Base-by-base conservation (phyloP, 2,329 filamentous ascomycete genomes). In the Macrophomina tecta region DNA sequence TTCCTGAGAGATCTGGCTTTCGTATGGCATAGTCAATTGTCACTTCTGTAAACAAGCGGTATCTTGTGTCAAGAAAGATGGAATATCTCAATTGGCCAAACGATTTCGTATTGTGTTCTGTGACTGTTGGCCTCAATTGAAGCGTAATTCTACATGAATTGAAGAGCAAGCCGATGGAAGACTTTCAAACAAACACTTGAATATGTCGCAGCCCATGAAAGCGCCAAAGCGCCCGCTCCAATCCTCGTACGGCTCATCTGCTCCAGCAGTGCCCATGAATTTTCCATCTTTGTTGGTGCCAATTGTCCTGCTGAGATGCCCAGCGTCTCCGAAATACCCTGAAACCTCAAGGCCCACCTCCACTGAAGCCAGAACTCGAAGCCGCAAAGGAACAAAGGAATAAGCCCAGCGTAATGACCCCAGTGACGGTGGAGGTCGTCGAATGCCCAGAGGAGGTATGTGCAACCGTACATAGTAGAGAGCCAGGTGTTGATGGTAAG, bases 291-390 rank as follows among this genome's bases (percentile, higher is more conserved):
- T 12, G 30, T 6, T 16, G 49, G 49, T 14, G 36, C n/a, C 28
- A 53, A 12, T 4, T 32, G 49, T 6, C 49, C 49, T 16, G 49
- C 49, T 18, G 49, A 32, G 9, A 53, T 36, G 11, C 38, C 40
- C 40, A 60, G 16, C 0, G 5, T 45, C 55, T 60, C 55, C 2
- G 55, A 45, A 14, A 60, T 60, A 3, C 55, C 55, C 28, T 60
- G 55, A 16, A 60, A 60, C 6, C 40, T 7, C 55, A 60, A 16
- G 1, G 55, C 55, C 55, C 55, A 60, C 23, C 55, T 38, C 55
- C 55, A 46, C 16, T 60, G 40, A 3, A 60, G 55, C 55, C 55
- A 60, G 14, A 60, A 60, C 40, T 60, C 55, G 9, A 60, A 60
- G 5, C 38, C 55, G 9, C 55, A 46, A 12, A 60, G 55, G 8